Base-by-base conservation (phyloP, 2,329 filamentous ascomycete species). In the Apiospora phragmitis region DNA sequence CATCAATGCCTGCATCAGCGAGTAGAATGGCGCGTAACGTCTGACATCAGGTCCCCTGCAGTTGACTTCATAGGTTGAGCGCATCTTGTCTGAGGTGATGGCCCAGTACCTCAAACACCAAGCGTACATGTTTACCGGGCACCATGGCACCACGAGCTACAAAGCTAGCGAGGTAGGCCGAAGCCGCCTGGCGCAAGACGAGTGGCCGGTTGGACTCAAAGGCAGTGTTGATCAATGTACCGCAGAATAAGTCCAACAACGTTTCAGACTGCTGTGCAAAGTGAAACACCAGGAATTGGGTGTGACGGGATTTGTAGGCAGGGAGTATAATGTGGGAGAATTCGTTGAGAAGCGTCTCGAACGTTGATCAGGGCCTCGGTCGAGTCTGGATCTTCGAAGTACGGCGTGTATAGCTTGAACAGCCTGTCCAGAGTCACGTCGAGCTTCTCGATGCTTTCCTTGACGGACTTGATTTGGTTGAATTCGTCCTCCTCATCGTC, bases 231-330 rank as follows among this genome's bases (percentile, higher is more conserved):
- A 93, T 88, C 74, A 95, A 92, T 32, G 91, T 92, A 43, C 92
- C 92, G 59, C 93, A 92, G 77, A 98, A 98, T 67, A 91, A 89
- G 77, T 96, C 93, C 71, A 94, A 92, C 66, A 97, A 89, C 62
- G 89, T 87, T 41, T 93, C 91, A 11, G 94, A 93, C 71, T 89
- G 89, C 81, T 99, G 95, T 21, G 93, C 93, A 79, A 97, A 98
- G 82, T 98, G 95, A 82, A 99, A 99, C 68, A 98, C 88, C 66
- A 99, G 89, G 76, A 98, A 99, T 77, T 99, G 96, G 0, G 94
- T 94, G 80, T 98, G 95, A 43, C 96, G 91, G 32, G 94, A 97
- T 75, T 94, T 93, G 79, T 96, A 94, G 18, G 94, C 97, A 4
- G 95, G 94, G 41, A 99, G 87, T 71, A 99, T 94, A 77, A 94